Base-by-base conservation (phyloP, 2,329 filamentous ascomycete genomes). In the Cytospora leucostoma region DNA sequence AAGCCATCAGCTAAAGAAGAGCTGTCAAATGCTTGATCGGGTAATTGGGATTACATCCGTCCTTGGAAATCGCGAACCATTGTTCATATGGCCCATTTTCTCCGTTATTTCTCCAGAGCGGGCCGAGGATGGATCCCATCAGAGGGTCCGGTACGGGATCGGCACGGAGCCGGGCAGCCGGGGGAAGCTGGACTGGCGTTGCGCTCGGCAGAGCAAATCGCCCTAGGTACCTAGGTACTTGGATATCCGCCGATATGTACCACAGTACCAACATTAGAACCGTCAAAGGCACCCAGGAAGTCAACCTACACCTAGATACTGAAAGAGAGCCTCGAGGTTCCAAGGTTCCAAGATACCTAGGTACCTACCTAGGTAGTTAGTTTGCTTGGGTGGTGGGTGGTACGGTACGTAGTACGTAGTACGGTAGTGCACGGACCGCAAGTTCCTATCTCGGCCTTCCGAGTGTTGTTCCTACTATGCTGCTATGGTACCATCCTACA, bases 121-220 rank as follows among this genome's bases (percentile, higher is more conserved):
- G 51, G 15, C 59, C 51, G 40, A 37, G 13, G 33, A 34, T 56
- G 40, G 44, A 34, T 51, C 33, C 34, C 57, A 21, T 12, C 12
- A 12, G 38, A n/a, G 21, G 37, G 37, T 59, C 61, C 51, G 61
- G 27, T 27, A 27, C 27, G 27, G 27, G 61, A 34, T 59, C 56
- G 61, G 61, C 56, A 63, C 61, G 56, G 56, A 60, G 56, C n/a
- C 49, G 59, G 49, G 61, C 56, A 60, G 61, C 34, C 15, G 19
- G 34, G 33, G 49, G 21, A 33, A 33, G 21, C 33, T 56, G 32
- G 37, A 51, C 47, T n/a, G 38, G 49, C n/a, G 13, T 63, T 50
- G 38, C 40, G 34, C 7, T 7, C 17, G 38, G 17, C 38, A 15
- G 17, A n/a, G n/a, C 17, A n/a, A n/a, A 44, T 19, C 7, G 15